Evolutionary conservation across 208 protist species (phyloP), one percentile per base, ranked within the genome.

Genomic region (Leishmania major): DNA sequence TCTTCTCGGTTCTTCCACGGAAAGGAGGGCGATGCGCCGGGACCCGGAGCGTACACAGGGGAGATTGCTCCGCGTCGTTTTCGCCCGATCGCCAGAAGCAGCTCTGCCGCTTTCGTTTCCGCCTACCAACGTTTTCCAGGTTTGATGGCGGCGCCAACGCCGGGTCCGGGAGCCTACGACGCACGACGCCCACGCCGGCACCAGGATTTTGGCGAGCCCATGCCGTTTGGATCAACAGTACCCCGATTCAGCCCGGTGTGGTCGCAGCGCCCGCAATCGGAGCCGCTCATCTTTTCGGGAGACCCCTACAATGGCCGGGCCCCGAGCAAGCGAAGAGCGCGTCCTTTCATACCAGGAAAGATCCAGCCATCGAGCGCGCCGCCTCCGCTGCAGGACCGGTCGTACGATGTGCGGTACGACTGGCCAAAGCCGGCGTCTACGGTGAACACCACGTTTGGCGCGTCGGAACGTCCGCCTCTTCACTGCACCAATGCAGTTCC

Each of bases 381-480:
- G 51, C 71, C 88, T 1, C 51, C 72, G 60, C 60, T 88, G 37
- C 62, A 67, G 31, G 76, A 89, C 43, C 84, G 81, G 43, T 59
- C 84, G 60, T 96, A 96, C 86, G 79, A 95, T 84, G 86, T 92
- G 37, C 87, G 91, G 60, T 93, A 95, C 82, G 91, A 96, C 81
- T 91, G 87, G 87, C 80, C 89, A 35, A 96, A 94, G 80, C 94
- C 92, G 25, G 83, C 57, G 31, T 89, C 88, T 47, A 86, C 81
- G 6, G 83, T 80, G 17, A 85, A 86, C 45, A 85, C 84, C 45
- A 94, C 90, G 15, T 91, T 95, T 81, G 94, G 92, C 11, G 75
- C 59, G 8, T 90, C 89, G 13, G 55, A 72, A 73, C 88, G 90
- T 62, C 78, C 81, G 60, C 77, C 43, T 45, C 49, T 62, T 62